Evolutionary conservation across 257 asterid species (phyloP).

Genomic region (Solanum clarkiae): DNA sequence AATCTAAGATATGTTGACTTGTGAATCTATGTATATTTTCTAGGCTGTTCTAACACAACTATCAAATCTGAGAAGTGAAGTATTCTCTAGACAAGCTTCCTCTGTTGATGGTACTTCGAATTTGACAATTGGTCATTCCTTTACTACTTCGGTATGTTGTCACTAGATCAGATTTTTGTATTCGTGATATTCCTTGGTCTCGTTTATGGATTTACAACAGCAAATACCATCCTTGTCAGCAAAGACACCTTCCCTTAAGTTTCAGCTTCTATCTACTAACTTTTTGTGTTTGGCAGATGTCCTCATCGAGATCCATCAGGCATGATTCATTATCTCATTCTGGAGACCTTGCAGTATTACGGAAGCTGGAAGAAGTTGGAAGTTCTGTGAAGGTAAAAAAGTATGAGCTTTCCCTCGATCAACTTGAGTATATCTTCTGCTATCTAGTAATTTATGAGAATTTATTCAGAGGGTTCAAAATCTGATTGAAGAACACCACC

Average conservation of each 20-base stretch:
- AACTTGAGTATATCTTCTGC: not conserved
- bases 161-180: not conserved
- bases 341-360: conserved; percentile 38
- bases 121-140: conserved; percentile 18
- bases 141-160: conserved; percentile 38
- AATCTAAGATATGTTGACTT: not conserved
- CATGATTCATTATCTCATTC: conserved; percentile 19
- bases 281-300: conserved; percentile 23
- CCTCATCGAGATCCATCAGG: conserved; percentile 27
- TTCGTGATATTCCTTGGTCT: not conserved
- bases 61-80: conserved; percentile 37
- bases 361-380: conserved; percentile 64
- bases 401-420: not conserved
- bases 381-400: conserved; percentile 59
- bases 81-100: conserved; percentile 27
- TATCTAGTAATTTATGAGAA: not conserved
- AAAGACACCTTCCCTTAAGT: not conserved
- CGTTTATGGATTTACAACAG: not conserved
- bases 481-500: conserved; percentile 43
- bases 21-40: not conserved
- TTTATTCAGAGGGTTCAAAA: conserved; percentile 56
- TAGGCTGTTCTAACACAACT: conserved; percentile 59
- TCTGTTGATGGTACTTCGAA: conserved; percentile 24
- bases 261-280: not conserved
- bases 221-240: not conserved